These are phyloP conservation scores for Carallia pectinifolia DNA, from an alignment of 345 rosid species.

Conservation along the genomic window DNA sequence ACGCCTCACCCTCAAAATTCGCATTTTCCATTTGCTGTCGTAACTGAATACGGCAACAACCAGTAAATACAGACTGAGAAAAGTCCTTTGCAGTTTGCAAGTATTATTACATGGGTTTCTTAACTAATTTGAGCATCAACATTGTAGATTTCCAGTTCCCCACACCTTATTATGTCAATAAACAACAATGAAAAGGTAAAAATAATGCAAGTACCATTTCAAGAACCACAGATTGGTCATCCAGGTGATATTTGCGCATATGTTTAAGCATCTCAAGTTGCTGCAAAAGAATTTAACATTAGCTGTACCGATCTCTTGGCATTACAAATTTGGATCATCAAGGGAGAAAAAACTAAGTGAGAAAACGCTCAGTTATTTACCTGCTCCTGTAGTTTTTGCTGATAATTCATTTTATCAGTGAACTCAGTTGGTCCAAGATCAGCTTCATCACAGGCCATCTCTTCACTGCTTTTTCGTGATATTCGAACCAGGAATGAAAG, in stretches of 20 bases:
- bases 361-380: conserved; percentile 17
- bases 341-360: background rate
- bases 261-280: conserved; percentile 82
- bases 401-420: conserved; percentile 49
- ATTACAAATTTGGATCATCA: background rate
- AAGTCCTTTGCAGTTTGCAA: background rate
- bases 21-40: conserved; percentile 57
- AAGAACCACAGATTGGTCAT: conserved; percentile 69
- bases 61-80: background rate
- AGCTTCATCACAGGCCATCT: conserved; percentile 79
- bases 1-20: conserved; percentile 52
- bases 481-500: background rate
- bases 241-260: conserved; percentile 66
- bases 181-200: background rate
- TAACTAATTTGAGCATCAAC: background rate
- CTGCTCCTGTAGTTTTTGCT: conserved; percentile 59
- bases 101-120: background rate
- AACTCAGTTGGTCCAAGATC: conserved; percentile 66
- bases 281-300: conserved; percentile 29
- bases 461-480: conserved; percentile 48
- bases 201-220: conserved; percentile 44
- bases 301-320: background rate
- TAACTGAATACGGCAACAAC: conserved; percentile 39
- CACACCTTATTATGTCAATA: background rate
- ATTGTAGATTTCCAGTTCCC: background rate